Conservation (phyloP, 768 basidiomycete species). For the Udeniomyces megalosporus region DNA sequence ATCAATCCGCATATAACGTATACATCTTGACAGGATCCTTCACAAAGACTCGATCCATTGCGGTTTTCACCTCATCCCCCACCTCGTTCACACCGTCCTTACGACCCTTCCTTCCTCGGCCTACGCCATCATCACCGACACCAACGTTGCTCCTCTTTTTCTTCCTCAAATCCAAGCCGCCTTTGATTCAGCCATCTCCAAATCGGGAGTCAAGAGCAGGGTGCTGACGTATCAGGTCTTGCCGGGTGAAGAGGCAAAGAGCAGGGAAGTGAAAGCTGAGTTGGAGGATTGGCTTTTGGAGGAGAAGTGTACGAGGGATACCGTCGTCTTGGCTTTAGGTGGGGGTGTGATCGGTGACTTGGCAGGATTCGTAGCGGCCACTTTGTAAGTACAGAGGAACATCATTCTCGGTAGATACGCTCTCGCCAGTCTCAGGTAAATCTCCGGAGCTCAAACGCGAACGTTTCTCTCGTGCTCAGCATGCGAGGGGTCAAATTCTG, state of each 20-base stretch:
- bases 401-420: background rate
- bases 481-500: slow-evolving; percentile 94
- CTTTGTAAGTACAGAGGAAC: slow-evolving; percentile 50
- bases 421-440: background rate
- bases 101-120: slow-evolving; percentile 56
- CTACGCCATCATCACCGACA: slow-evolving; percentile 86
- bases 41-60: slow-evolving; percentile 77
- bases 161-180: slow-evolving; percentile 50
- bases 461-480: slow-evolving; percentile 32
- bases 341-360: slow-evolving; percentile 96
- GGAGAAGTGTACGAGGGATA: slow-evolving; percentile 80
- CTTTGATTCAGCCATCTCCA: slow-evolving; percentile 36
- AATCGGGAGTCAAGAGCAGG: slow-evolving; percentile 32
- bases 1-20: background rate
- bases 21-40: slow-evolving; percentile 38
- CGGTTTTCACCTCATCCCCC: slow-evolving; percentile 77
- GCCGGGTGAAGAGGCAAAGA: slow-evolving; percentile 88
- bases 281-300: slow-evolving; percentile 85
- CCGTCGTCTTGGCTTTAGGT: slow-evolving; percentile 80
- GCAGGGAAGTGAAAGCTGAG: slow-evolving; percentile 72
- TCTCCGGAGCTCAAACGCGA: background rate
- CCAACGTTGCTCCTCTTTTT: slow-evolving; percentile 68
- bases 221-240: slow-evolving; percentile 64
- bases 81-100: slow-evolving; percentile 50
- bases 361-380: slow-evolving; percentile 89